Percentiles rank a stretch among this genome's conserved stretches.
phyloP scores from a whole-genome alignment of 2,329 filamentous ascomycete species.

The Neofusicoccum parvum region DNA sequence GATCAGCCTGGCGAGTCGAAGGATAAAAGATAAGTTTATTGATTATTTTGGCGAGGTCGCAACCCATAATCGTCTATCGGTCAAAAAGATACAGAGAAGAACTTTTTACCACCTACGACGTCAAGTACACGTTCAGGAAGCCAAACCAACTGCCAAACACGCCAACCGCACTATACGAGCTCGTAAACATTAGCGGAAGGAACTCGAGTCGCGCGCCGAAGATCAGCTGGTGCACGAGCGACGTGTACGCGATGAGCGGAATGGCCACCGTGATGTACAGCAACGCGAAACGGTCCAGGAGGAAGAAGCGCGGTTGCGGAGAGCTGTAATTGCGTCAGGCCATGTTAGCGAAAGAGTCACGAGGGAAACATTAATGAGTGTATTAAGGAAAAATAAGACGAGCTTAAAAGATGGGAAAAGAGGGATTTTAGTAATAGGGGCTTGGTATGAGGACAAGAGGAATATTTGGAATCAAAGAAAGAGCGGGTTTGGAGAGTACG shows the following conservation, averaged over 20 bases:
- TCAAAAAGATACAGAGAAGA: neutral
- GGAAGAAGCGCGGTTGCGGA: conserved; percentile 75
- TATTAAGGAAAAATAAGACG: neutral
- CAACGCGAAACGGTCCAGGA: conserved; percentile 87
- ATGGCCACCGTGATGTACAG: conserved; percentile 89
- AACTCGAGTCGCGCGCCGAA: conserved; percentile 87
- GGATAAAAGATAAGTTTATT: neutral
- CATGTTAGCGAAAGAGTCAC: neutral
- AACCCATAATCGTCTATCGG: neutral
- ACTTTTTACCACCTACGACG: neutral
- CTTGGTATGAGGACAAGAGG: neutral
- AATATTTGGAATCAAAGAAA: neutral
- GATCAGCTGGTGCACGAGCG: conserved; percentile 76
- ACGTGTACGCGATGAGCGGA: conserved; percentile 86
- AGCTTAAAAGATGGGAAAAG: neutral
- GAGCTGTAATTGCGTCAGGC: conserved; percentile 49
- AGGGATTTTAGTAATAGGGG: conserved; percentile 22
- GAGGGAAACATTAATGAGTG: neutral
- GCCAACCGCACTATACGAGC: conserved; percentile 90
- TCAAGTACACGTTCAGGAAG: conserved; percentile 88
- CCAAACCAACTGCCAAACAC: conserved; percentile 95
- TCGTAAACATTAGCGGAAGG: conserved; percentile 94
- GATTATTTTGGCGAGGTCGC: neutral
- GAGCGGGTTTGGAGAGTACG: conserved; percentile 29
- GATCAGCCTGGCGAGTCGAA: neutral